Evolutionary conservation across 2,329 filamentous ascomycete genomes (phyloP).

Genomic region (Fusarium guadeloupense): DNA sequence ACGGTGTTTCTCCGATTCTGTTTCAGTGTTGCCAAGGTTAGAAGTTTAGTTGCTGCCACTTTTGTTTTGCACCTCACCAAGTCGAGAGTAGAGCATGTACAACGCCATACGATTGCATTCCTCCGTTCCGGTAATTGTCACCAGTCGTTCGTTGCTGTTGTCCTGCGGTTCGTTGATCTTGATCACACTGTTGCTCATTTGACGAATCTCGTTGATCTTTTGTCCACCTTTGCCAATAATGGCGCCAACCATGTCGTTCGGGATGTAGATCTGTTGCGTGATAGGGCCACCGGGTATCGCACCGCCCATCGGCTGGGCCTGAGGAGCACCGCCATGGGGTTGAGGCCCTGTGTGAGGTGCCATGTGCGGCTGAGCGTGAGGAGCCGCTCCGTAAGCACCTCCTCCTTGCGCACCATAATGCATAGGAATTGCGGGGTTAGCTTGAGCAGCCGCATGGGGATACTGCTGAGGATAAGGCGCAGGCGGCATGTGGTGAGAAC

Average conservation of each 20-base stretch:
- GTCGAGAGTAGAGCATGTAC: conserved; percentile 97
- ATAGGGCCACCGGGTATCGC: conserved; percentile 70
- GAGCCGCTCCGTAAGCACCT: conserved; percentile 78
- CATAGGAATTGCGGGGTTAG: conserved; percentile 71
- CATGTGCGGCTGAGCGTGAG: conserved; percentile 77
- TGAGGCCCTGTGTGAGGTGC: conserved; percentile 66
- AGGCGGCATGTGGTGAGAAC: conserved; percentile 78
- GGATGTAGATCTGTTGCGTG: conserved; percentile 98
- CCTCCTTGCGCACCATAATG: conserved; percentile 81
- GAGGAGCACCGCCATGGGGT: conserved; percentile 71
- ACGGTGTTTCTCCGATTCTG: conserved; percentile 59
- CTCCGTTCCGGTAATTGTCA: conserved; percentile 96
- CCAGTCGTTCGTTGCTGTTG: conserved; percentile 96
- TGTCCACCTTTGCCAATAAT: conserved; percentile 98
- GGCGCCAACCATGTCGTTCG: conserved; percentile 98
- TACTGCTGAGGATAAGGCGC: conserved; percentile 78
- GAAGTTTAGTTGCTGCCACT: conserved; percentile 37
- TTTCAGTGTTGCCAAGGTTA: conserved; percentile 39
- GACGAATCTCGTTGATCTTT: conserved; percentile 99
- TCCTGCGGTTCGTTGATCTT: conserved; percentile 99
- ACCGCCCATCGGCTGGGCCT: conserved; percentile 78
- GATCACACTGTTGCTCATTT: conserved; percentile 96
- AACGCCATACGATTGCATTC: conserved; percentile 99
- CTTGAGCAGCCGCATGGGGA: conserved; percentile 68
- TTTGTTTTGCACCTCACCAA: conserved; percentile 70